These are phyloP conservation scores for Penicillium sp. DNA, from an alignment of 2,329 filamentous ascomycete genomes.

Conservation along the genomic window DNA sequence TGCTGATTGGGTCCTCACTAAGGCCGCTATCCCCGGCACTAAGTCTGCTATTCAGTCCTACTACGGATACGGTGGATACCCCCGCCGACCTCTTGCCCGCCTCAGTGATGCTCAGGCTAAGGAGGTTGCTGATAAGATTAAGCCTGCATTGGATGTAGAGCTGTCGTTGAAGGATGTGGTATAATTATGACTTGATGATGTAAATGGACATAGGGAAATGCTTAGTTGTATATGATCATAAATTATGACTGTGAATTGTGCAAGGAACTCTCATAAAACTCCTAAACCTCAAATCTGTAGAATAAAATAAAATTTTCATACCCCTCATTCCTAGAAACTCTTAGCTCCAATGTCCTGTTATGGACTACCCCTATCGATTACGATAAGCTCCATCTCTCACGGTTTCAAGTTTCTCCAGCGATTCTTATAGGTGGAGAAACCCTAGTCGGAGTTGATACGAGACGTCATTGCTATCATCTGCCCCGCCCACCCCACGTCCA, in stretches of 20 bases:
- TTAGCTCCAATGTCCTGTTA: too few relatives aligned
- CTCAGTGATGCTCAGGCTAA: conserved; percentile 32
- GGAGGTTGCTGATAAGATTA: conserved; percentile 35
- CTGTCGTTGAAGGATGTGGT: conserved; percentile 36
- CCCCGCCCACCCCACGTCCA: background rate
- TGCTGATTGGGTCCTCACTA: conserved; percentile 82
- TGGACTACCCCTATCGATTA: background rate
- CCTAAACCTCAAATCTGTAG: background rate
- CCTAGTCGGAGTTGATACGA: conserved; percentile 18
- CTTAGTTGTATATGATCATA: conserved; percentile 8
- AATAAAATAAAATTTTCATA: background rate
- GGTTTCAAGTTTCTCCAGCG: conserved; percentile 3
- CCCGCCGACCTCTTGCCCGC: conserved; percentile 59
- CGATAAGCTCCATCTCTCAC: background rate
- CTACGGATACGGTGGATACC: conserved; percentile 79
- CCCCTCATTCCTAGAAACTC: too few relatives aligned
- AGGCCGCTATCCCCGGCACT: conserved; percentile 78
- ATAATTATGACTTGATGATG: conserved; percentile 13
- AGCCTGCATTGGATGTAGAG: conserved; percentile 38
- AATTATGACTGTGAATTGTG: background rate
- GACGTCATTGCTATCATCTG: background rate
- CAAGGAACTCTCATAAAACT: background rate
- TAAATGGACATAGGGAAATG: conserved; percentile 4
- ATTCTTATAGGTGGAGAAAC: conserved; percentile 28
- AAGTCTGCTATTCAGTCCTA: conserved; percentile 81